phyloP scores from a whole-genome alignment of 306 rosid genomes.

The Sphenostylis stenocarpa region DNA sequence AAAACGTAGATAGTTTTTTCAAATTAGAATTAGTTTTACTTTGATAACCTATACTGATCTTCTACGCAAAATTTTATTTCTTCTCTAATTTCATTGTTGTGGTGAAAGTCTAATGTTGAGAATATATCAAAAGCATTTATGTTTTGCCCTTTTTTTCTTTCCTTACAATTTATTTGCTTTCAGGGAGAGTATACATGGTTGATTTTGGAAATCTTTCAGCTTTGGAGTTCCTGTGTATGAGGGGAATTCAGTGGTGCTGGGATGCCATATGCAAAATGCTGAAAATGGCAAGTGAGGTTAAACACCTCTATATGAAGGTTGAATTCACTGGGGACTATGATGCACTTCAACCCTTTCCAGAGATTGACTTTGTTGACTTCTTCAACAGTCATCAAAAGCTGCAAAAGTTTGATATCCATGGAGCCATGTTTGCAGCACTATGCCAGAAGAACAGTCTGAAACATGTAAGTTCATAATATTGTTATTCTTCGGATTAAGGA shows the following conservation, averaged over 20 bases:
- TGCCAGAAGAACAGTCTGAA: slow-evolving; percentile 90
- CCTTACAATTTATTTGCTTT: slow-evolving; percentile 26
- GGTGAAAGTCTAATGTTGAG: neutral
- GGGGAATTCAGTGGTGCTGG: slow-evolving; percentile 98
- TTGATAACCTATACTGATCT: neutral
- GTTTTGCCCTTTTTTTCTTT: neutral
- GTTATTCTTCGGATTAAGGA: neutral
- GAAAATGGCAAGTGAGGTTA: slow-evolving; percentile 77
- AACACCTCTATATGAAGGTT: slow-evolving; percentile 90
- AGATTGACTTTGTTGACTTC: slow-evolving; percentile 88
- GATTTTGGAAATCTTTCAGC: slow-evolving; percentile 76
- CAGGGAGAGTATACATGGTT: slow-evolving; percentile 90
- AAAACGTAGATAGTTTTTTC: neutral
- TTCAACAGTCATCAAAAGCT: slow-evolving; percentile 85
- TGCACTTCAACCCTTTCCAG: slow-evolving; percentile 88
- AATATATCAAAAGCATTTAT: neutral
- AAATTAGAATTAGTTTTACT: neutral
- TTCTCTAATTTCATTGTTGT: neutral
- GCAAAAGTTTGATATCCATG: slow-evolving; percentile 78
- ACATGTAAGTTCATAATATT: slow-evolving; percentile 51
- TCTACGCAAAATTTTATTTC: neutral
- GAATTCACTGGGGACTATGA: slow-evolving; percentile 92
- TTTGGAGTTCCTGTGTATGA: slow-evolving; percentile 71
- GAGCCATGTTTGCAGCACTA: slow-evolving; percentile 99
- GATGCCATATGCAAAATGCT: slow-evolving; percentile 86